Conservation (phyloP, 2,329 filamentous ascomycete genomes). For the Neurospora sp. region DNA sequence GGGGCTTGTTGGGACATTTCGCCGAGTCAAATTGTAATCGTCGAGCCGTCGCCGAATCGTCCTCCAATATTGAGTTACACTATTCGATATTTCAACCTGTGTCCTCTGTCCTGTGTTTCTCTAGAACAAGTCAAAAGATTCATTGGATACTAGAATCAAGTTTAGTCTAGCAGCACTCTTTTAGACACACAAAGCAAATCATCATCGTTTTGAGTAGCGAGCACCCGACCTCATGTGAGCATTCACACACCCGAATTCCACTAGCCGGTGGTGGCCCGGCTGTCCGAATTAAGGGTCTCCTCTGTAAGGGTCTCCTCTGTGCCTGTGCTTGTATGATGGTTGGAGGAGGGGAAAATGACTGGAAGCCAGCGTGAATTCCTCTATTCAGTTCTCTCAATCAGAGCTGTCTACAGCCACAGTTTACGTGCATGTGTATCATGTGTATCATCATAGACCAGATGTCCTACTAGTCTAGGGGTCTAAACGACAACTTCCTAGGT, state of each 20-base stretch:
- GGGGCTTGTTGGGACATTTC: neutral
- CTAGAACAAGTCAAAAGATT: too few relatives aligned
- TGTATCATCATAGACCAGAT: too few relatives aligned
- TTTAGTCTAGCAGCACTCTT: neutral
- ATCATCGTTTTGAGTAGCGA: too few relatives aligned
- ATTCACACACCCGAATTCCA: too few relatives aligned
- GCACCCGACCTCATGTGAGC: neutral
- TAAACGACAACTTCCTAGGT: too few relatives aligned
- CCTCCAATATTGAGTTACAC: neutral
- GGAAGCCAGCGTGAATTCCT: neutral
- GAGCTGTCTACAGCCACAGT: too few relatives aligned
- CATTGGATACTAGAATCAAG: neutral
- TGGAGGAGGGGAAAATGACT: neutral
- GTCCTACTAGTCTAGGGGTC: too few relatives aligned
- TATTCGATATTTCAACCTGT: neutral
- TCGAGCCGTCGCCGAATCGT: neutral
- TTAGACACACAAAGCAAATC: neutral
- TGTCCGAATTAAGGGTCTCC: neutral
- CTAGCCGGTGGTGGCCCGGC: too few relatives aligned
- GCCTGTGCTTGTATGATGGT: neutral
- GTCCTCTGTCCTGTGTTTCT: too few relatives aligned
- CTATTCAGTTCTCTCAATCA: too few relatives aligned
- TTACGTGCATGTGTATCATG: too few relatives aligned
- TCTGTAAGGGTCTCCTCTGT: neutral
- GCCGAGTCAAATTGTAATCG: neutral